Percentiles rank a stretch among this genome's conserved stretches.
These are phyloP conservation scores for Monilinia polystroma DNA, from an alignment of 2,329 filamentous ascomycete genomes.

Conservation along the genomic window DNA sequence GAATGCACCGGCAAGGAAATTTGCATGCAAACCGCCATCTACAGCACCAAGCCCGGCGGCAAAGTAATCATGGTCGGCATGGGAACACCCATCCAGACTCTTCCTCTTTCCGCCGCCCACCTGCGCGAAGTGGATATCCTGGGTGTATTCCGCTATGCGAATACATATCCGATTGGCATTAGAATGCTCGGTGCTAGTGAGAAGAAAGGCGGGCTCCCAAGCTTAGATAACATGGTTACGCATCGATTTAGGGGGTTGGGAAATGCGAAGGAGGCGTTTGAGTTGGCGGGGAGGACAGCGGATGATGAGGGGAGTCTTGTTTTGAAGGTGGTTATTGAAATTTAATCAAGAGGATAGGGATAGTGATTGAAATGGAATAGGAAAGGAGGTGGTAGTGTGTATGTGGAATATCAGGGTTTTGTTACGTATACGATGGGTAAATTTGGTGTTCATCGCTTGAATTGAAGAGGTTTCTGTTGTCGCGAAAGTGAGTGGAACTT, in stretches of 20 bases:
- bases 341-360: slow-evolving; percentile 37
- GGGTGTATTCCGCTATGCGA: slow-evolving; percentile 76
- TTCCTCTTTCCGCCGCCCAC: slow-evolving; percentile 70
- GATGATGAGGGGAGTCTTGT: slow-evolving; percentile 68
- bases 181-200: slow-evolving; percentile 52
- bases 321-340: slow-evolving; percentile 68
- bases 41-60: slow-evolving; percentile 67
- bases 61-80: slow-evolving; percentile 76
- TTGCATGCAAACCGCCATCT: slow-evolving; percentile 74
- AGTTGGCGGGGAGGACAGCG: slow-evolving; percentile 65
- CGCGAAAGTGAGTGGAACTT: not conserved
- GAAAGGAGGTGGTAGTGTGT: not conserved
- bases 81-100: slow-evolving; percentile 73
- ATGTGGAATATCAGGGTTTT: not conserved
- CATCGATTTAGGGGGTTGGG: slow-evolving; percentile 67
- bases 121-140: slow-evolving; percentile 74
- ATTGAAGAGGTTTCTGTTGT: not conserved
- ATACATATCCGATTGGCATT: slow-evolving; percentile 73
- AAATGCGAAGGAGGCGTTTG: slow-evolving; percentile 62
- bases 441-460: not conserved
- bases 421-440: not conserved
- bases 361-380: no score
- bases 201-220: slow-evolving; percentile 48
- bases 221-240: slow-evolving; percentile 70
- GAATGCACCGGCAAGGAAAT: slow-evolving; percentile 76